Base-by-base conservation (phyloP, 148 eudicot species). In the Vaccinium vitisidaea region DNA sequence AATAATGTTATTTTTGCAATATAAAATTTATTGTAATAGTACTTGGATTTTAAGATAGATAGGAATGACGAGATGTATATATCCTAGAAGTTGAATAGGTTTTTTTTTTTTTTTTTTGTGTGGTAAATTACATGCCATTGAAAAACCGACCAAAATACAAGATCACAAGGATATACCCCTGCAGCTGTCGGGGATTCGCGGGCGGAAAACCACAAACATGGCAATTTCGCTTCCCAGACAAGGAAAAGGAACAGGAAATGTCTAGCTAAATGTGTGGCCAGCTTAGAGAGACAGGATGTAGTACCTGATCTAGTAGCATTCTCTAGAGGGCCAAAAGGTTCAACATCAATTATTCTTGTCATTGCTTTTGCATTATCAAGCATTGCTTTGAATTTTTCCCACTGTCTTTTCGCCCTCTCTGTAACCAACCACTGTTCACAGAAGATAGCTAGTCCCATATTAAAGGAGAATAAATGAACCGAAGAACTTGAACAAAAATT, bases 331-430 rank as follows among this genome's bases (percentile, higher is more conserved):
- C 53, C 70, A 79, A 86, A 86, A 80, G 74, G 84, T 74, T 86
- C 79, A 21, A 36, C 21, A 49, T 59, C 80, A 82, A 81, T 86
- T 79, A 61, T 77, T 83, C 82, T 79, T 9, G 49, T 69, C 43
- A 30, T 84, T 32, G 87, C 85, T 85, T 86, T 89, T 78, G 94
- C 96, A 87, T 92, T 88, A 86, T 90, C 92, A 88, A 97, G 96
- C 98, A 94, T 93, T 85, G 88, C 84, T 89, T 84, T 95, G 88
- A 93, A 97, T 86, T 88, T 93, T 81, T 86, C 82, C 99, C 99
- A 97, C 79, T 94, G 98, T 77, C 84, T 83, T 88, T 82, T 90
- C 83, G 95, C 90, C 88, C 88, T 95, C 80, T 92, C 93, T 79
- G 98, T 97, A 83, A 91, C 90, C 79, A 97, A 90, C 98, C 94